phyloP scores from a whole-genome alignment of 176 grass and related monocot genomes.

The Saccharum spontaneum region DNA sequence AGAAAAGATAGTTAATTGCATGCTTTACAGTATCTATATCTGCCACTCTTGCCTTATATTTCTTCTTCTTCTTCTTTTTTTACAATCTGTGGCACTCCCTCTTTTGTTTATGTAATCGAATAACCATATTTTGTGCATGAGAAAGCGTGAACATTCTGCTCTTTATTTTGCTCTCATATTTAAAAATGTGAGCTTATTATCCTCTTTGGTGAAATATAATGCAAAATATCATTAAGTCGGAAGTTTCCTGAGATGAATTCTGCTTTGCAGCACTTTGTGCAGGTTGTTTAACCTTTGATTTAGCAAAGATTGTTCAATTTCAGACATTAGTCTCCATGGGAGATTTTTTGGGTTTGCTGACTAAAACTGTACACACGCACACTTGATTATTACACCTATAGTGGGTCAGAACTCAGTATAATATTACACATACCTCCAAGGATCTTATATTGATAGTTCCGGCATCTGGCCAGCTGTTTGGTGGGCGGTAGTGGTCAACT shows the following conservation, averaged over 20 bases:
- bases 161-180: background rate
- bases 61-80: background rate
- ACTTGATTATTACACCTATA: background rate
- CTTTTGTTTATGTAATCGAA: constrained; percentile 2
- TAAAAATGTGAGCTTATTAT: background rate
- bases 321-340: background rate
- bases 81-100: background rate
- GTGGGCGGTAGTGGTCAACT: constrained; percentile 50
- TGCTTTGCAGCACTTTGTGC: background rate
- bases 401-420: background rate
- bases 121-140: background rate
- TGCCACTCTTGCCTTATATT: background rate
- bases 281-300: constrained; percentile 5
- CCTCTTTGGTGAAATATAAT: constrained; percentile 9
- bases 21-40: background rate
- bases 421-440: constrained; percentile 67
- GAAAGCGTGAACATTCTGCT: background rate
- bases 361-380: background rate
- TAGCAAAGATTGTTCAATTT: constrained; percentile 18
- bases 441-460: constrained; percentile 76
- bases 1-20: constrained; percentile 5
- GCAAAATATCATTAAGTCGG: background rate
- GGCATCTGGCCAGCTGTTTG: constrained; percentile 78
- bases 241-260: background rate
- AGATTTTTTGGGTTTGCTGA: background rate